These are phyloP conservation scores for Coccomyxa sp. DNA, from an alignment of 139 green algal genomes.

Conservation along the genomic window DNA sequence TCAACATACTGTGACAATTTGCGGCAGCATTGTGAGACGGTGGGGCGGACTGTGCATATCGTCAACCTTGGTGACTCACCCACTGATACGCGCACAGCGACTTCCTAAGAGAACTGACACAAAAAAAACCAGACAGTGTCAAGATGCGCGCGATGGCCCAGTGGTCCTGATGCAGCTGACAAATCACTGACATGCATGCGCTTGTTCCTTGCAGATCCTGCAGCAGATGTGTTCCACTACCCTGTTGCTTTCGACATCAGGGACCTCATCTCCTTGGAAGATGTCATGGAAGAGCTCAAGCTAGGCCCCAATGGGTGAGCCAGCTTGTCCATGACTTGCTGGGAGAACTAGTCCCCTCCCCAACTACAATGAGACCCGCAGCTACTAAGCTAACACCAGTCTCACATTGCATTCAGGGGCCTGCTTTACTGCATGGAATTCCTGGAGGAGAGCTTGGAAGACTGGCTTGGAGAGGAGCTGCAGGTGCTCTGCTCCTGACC, in stretches of 20 bases:
- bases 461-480: constrained; percentile 89
- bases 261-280: constrained; percentile 86
- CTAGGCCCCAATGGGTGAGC: constrained; percentile 91
- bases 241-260: constrained; percentile 82
- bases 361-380: background rate
- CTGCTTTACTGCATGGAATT: constrained; percentile 99
- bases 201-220: constrained; percentile 48
- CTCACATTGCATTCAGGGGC: constrained; percentile 51
- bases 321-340: background rate
- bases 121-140: no score
- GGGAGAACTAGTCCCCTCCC: no score
- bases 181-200: background rate
- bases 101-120: no score
- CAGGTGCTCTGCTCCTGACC: constrained; percentile 34
- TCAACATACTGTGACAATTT: constrained; percentile 94
- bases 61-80: constrained; percentile 82
- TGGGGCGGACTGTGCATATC: constrained; percentile 75
- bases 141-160: background rate
- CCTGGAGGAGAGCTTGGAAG: constrained; percentile 92
- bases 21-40: constrained; percentile 85
- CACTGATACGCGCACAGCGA: no score
- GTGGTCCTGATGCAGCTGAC: background rate
- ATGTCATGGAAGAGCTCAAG: constrained; percentile 93
- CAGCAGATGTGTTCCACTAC: constrained; percentile 92
- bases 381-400: background rate